Conservation (phyloP, 768 basidiomycete genomes). For the Filobasidium floriforme region DNA sequence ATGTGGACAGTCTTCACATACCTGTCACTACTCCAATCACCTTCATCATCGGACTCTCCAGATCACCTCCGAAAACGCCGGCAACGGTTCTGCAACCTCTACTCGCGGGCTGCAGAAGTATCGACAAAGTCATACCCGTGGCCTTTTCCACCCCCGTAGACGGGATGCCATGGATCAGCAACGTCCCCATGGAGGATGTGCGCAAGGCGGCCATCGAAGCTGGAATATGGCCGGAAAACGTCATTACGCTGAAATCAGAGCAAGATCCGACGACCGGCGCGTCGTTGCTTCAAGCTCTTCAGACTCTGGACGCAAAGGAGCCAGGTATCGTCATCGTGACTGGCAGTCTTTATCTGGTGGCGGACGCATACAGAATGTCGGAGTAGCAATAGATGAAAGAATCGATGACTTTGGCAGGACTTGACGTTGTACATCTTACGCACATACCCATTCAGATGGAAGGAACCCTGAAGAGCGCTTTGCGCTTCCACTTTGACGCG, state of each 20-base stretch:
- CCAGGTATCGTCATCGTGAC: constrained; percentile 61
- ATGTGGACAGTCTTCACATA: constrained; percentile 51
- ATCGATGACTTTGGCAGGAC: background rate
- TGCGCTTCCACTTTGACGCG: no score
- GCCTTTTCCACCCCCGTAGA: constrained; percentile 54
- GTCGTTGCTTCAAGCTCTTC: constrained; percentile 50
- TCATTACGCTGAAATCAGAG: constrained; percentile 14
- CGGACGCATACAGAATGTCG: constrained; percentile 71
- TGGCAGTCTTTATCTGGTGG: constrained; percentile 89
- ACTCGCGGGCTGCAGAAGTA: constrained; percentile 46
- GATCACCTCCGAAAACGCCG: constrained; percentile 78
- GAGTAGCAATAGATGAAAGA: background rate
- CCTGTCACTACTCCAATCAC: constrained; percentile 48
- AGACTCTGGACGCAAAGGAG: constrained; percentile 48
- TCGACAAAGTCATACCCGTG: constrained; percentile 38
- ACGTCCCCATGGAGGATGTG: constrained; percentile 55
- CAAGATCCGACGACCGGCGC: constrained; percentile 1
- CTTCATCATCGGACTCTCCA: constrained; percentile 72
- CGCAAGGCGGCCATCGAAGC: constrained; percentile 47
- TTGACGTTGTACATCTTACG: background rate
- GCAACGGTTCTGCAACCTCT: constrained; percentile 63
- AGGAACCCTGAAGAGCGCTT: no score
- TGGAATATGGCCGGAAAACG: constrained; percentile 48
- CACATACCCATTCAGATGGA: no score
- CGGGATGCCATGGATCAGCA: constrained; percentile 89